Evolutionary conservation across 2,329 filamentous ascomycete genomes (phyloP).

Genomic region (Colletotrichum eremochloae): DNA sequence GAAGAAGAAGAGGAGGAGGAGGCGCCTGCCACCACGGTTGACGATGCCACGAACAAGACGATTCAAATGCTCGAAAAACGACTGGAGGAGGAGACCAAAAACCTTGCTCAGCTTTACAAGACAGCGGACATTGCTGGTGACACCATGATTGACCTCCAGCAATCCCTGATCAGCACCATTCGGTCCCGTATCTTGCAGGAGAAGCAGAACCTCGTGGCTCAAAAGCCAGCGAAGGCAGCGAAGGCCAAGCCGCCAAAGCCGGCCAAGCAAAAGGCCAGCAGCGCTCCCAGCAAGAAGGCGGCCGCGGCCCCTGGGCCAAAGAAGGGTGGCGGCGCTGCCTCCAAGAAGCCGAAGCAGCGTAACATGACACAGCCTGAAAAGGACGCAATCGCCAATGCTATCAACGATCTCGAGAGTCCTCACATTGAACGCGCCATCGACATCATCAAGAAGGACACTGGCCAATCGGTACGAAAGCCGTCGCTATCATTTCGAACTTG

Average conservation of each 20-base stretch:
- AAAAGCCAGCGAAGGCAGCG: slow-evolving; percentile 70
- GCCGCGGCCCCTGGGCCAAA: slow-evolving; percentile 50
- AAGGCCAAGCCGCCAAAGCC: slow-evolving; percentile 66
- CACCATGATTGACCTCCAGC: slow-evolving; percentile 67
- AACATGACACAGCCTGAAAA: slow-evolving; percentile 85
- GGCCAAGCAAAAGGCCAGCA: slow-evolving; percentile 63
- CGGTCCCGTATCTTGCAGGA: slow-evolving; percentile 82
- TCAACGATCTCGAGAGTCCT: slow-evolving; percentile 82
- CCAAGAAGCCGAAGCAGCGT: slow-evolving; percentile 64
- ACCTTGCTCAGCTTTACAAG: slow-evolving; percentile 67
- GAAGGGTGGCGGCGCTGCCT: slow-evolving; percentile 58
- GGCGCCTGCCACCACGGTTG: slow-evolving; percentile 69
- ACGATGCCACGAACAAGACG: slow-evolving; percentile 48
- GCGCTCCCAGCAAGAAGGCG: slow-evolving; percentile 58
- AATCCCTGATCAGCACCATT: slow-evolving; percentile 73
- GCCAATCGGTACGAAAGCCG: slow-evolving; percentile 73
- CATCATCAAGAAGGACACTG: slow-evolving; percentile 90
- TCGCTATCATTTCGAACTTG: slow-evolving; percentile 46
- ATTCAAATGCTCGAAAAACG: slow-evolving; percentile 68
- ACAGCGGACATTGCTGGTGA: slow-evolving; percentile 64
- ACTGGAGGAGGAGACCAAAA: slow-evolving; percentile 68
- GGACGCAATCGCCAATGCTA: slow-evolving; percentile 88
- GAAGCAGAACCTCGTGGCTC: slow-evolving; percentile 71
- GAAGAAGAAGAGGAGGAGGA: slow-evolving; percentile 80
- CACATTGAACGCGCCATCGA: slow-evolving; percentile 85